phyloP scores from a whole-genome alignment of 768 basidiomycete species.

The Termitomyces eurrhizus region DNA sequence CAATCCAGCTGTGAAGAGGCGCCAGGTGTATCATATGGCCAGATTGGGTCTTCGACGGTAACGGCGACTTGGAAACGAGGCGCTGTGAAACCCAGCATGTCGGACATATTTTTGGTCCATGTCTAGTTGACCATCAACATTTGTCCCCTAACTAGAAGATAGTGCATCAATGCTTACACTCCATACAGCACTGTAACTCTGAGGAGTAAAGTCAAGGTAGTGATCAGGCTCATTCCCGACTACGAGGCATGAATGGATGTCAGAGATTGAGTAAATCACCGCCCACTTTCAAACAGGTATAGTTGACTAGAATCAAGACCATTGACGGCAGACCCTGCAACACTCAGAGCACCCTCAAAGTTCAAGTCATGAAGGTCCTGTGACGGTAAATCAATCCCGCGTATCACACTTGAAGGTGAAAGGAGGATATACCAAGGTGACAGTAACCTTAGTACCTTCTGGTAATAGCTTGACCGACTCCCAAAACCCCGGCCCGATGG shows the following conservation, averaged over 20 bases:
- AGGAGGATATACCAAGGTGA: constrained; percentile 35
- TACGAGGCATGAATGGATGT: constrained; percentile 13
- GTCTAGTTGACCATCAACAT: constrained; percentile 23
- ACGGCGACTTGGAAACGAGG: constrained; percentile 48
- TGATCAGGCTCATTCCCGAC: constrained; percentile 58
- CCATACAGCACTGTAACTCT: constrained; percentile 43
- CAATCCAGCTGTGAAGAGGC: constrained; percentile 44
- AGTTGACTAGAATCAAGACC: constrained; percentile 35
- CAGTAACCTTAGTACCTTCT: constrained; percentile 40
- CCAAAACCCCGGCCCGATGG: constrained; percentile 49
- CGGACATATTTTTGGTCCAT: constrained; percentile 47
- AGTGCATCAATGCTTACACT: constrained; percentile 26
- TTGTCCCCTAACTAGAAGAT: not conserved
- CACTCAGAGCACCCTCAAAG: constrained; percentile 36
- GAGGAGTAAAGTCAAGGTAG: constrained; percentile 38
- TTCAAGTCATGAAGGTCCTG: constrained; percentile 44
- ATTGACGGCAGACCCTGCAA: constrained; percentile 38
- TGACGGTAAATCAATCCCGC: not conserved
- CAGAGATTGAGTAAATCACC: not conserved
- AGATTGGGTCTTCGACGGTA: constrained; percentile 47
- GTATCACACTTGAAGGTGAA: not conserved
- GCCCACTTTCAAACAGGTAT: constrained; percentile 41
- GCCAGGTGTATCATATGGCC: constrained; percentile 43
- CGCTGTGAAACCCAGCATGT: constrained; percentile 28
- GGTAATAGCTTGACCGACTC: constrained; percentile 41